A percentile compares a stretch with the other conserved stretches of the same genome.
Conservation (phyloP, 306 rosid genomes). For the Prunus davidiana region DNA sequence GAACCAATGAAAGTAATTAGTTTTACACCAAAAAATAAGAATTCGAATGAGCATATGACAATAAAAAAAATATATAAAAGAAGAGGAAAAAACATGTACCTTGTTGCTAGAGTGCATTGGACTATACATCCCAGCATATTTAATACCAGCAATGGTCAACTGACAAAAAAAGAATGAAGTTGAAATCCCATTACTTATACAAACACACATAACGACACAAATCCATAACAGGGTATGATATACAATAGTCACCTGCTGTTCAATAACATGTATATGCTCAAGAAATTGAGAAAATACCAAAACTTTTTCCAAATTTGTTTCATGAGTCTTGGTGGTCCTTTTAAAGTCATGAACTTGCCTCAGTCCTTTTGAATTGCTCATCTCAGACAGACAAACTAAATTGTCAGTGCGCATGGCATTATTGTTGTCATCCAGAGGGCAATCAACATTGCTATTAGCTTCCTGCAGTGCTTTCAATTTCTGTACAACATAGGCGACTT, state of each 20-base stretch:
- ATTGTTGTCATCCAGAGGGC: slow-evolving; percentile 21
- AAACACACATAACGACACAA: background rate
- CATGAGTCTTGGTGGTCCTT: slow-evolving; percentile 24
- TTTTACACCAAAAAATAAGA: background rate
- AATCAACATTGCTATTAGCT: slow-evolving; percentile 37
- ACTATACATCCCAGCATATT: slow-evolving; percentile 87
- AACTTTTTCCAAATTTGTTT: slow-evolving; percentile 59
- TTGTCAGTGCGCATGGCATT: slow-evolving; percentile 23
- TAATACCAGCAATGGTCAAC: slow-evolving; percentile 79
- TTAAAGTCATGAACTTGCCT: slow-evolving; percentile 27
- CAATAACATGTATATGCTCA: slow-evolving; percentile 96
- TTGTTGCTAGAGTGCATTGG: slow-evolving; percentile 87
- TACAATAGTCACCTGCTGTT: slow-evolving; percentile 69
- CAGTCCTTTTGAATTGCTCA: slow-evolving; percentile 24
- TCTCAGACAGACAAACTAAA: slow-evolving; percentile 31
- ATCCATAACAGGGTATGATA: background rate
- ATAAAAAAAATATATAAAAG: background rate
- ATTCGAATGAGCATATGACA: slow-evolving; percentile 1
- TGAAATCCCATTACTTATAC: slow-evolving; percentile 21
- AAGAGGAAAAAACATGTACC: slow-evolving; percentile 35
- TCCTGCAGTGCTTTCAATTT: slow-evolving; percentile 70
- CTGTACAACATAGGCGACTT: slow-evolving; percentile 69
- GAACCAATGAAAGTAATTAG: slow-evolving; percentile 34
- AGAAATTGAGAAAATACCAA: slow-evolving; percentile 94
- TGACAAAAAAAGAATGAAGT: slow-evolving; percentile 31